Evolutionary conservation across 1,284 basidiomycete species (phyloP), one percentile per base, ranked within the genome.

Genomic region (Microbotryomycetes sp.): DNA sequence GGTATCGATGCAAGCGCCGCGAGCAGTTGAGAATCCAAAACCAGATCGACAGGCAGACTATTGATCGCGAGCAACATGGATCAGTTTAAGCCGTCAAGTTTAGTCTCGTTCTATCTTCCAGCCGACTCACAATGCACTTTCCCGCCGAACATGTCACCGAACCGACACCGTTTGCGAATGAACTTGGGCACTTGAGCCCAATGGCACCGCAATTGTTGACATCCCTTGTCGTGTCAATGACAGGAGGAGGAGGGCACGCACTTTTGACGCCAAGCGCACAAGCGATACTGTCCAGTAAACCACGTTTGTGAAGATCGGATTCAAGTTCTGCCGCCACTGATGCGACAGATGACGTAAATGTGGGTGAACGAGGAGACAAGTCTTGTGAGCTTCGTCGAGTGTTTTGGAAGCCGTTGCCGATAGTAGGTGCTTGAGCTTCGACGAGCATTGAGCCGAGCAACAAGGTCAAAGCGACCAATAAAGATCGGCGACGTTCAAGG

Each of bases 181-280:
- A 14, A 2, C 46, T 14, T 5, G 47, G 58, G 52, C 58, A 60
- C 28, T 48, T n/a, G 31, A 26, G 29, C 3, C 58, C 58, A 16
- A 60, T 3, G 4, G 23, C 15, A 19, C 53, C 58, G 29, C 58
- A 42, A 42, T 42, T 42, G 19, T 42, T 42, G 36, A 42, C 36
- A 42, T 42, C 36, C 9, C 12, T 42, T 12, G 19, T 9, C 12
- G 36, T 42, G 19, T 42, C 36, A 19, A 42, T 42, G 36, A 42
- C 36, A 12, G 36, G 36, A 12, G 36, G 9, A 9, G 36, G 36
- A 9, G 36, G 9, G 12, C 12, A 42, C 9, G 12, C 36, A 19
- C 19, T 42, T 19, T 42, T 42, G 36, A 42, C 12, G 19, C 36
- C 36, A 19, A 42, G 12, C 12, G 19, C 19, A 42, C 36, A 42